These are phyloP conservation scores for Aegilops bicornis DNA, from an alignment of 176 grass and related monocot genomes.

Conservation along the genomic window DNA sequence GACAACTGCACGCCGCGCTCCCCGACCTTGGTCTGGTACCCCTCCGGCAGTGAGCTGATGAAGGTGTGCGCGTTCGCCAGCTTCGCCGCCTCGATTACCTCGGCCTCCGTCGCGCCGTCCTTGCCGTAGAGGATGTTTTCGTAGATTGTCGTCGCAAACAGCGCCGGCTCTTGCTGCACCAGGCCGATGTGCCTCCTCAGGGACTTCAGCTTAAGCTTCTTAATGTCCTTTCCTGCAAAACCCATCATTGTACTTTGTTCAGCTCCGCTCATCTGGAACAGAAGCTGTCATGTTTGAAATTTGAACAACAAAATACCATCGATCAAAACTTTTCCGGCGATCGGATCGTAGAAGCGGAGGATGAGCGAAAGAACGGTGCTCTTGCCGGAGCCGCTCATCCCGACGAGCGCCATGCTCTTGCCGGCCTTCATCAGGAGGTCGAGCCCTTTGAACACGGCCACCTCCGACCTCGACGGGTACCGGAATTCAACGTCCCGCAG, in stretches of 20 bases:
- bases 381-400: conserved; percentile 95
- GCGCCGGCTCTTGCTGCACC: conserved; percentile 88
- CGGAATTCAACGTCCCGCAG: conserved; percentile 69
- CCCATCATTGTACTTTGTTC: background rate
- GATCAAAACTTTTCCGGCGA: conserved; percentile 77
- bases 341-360: conserved; percentile 80
- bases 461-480: conserved; percentile 81
- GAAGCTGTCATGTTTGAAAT: background rate
- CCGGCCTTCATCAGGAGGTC: conserved; percentile 82
- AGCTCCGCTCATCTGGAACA: background rate
- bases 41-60: conserved; percentile 89
- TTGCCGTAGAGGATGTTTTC: conserved; percentile 97
- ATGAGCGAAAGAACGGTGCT: conserved; percentile 82
- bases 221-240: conserved; percentile 81
- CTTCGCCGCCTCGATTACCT: conserved; percentile 76
- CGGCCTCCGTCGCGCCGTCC: conserved; percentile 66
- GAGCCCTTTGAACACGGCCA: conserved; percentile 74
- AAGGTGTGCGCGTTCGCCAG: conserved; percentile 97
- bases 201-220: conserved; percentile 77
- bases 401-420: conserved; percentile 96
- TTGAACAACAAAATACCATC: conserved; percentile 47
- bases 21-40: conserved; percentile 83
- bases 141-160: conserved; percentile 92
- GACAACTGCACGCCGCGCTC: conserved; percentile 94
- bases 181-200: conserved; percentile 85